phyloP scores from a whole-genome alignment of 768 basidiomycete species.

The Collybia mongolica region DNA sequence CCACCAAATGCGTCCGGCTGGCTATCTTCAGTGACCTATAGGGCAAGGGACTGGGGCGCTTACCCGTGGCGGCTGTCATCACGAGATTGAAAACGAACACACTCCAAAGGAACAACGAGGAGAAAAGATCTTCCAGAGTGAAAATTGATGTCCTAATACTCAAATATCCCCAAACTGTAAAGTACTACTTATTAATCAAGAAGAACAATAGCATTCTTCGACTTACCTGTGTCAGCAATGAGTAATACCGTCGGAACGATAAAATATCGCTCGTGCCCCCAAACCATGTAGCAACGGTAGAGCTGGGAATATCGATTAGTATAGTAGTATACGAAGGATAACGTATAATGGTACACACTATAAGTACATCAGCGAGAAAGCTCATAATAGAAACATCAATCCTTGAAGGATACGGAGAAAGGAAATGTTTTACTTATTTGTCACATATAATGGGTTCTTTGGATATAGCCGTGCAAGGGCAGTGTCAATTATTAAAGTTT shows the following conservation, averaged over 20 bases:
- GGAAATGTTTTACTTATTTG: neutral
- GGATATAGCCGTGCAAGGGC: neutral
- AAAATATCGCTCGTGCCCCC: constrained; percentile 13
- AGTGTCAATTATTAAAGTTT: neutral
- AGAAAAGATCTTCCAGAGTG: neutral
- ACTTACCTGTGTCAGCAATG: neutral
- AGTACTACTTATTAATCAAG: neutral
- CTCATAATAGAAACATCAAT: neutral
- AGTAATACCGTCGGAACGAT: constrained; percentile 4
- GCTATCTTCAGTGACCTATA: neutral
- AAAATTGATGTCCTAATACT: neutral
- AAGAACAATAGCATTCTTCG: no score
- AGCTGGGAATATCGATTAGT: constrained; percentile 9
- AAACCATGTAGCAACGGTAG: constrained; percentile 22
- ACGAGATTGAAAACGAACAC: neutral
- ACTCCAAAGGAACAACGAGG: neutral
- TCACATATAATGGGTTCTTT: neutral
- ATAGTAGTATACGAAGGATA: neutral
- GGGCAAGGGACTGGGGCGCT: neutral
- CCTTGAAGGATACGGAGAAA: neutral
- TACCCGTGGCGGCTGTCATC: neutral
- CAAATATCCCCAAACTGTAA: neutral
- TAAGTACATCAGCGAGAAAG: neutral
- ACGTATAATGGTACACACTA: neutral
- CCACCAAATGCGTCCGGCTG: neutral